Evolutionary conservation across 495 filamentous ascomycete species (phyloP).

Genomic region (Neurospora tetrasperma): DNA sequence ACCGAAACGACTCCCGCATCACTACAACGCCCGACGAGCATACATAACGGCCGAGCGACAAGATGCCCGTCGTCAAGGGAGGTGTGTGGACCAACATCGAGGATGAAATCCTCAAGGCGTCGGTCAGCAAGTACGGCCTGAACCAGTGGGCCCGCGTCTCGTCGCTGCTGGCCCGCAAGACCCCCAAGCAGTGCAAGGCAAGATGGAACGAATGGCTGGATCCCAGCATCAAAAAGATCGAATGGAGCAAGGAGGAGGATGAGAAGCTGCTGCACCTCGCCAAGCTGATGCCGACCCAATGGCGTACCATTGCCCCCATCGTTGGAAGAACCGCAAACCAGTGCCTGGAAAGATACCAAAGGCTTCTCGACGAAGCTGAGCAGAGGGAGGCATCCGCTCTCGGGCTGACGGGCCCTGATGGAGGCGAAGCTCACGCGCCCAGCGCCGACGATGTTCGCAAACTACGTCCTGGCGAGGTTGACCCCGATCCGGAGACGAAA

Average conservation of each 20-base stretch:
- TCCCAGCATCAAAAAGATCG: conserved; percentile 92
- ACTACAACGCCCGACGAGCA: background rate
- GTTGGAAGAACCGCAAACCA: conserved; percentile 94
- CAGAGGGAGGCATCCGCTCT: conserved; percentile 71
- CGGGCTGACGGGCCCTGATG: conserved; percentile 77
- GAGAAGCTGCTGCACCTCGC: conserved; percentile 93
- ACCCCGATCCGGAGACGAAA: conserved; percentile 93
- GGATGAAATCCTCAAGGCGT: conserved; percentile 95
- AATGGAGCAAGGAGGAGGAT: conserved; percentile 98
- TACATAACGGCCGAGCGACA: conserved; percentile 20
- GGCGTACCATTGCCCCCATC: conserved; percentile 95
- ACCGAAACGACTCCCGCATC: background rate
- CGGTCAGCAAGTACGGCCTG: conserved; percentile 91
- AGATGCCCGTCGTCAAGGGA: conserved; percentile 95
- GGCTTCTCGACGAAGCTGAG: conserved; percentile 90
- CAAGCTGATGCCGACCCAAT: conserved; percentile 98
- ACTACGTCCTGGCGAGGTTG: conserved; percentile 83
- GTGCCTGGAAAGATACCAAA: conserved; percentile 94
- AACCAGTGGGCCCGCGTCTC: conserved; percentile 99
- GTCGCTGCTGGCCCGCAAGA: conserved; percentile 92
- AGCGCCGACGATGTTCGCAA: conserved; percentile 88
- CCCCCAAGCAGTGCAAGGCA: conserved; percentile 97
- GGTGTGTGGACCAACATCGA: conserved; percentile 76
- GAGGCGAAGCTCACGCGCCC: conserved; percentile 78
- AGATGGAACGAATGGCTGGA: conserved; percentile 98